Conservation (phyloP, 176 grass and related monocot species). For the Phragmites australis region DNA sequence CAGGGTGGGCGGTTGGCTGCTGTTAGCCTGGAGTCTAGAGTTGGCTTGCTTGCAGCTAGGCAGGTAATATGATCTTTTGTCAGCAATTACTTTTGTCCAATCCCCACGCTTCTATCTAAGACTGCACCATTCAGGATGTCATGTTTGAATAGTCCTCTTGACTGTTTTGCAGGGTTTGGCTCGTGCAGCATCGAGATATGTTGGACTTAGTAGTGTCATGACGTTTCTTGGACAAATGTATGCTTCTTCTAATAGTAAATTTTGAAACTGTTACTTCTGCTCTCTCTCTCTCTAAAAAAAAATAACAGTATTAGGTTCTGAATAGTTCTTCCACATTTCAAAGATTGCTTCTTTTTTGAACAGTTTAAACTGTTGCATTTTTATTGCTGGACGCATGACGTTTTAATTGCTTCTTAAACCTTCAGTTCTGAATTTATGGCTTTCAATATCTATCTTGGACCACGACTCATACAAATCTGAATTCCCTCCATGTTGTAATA, state of each 20-base stretch:
- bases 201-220: conserved; percentile 79
- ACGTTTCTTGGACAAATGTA: conserved; percentile 89
- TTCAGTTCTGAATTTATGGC: not conserved
- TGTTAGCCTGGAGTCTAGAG: conserved; percentile 74
- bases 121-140: not conserved
- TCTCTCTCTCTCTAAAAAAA: not conserved
- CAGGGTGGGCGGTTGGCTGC: conserved; percentile 86
- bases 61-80: conserved; percentile 57
- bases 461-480: not conserved
- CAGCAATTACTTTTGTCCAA: conserved; percentile 22
- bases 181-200: conserved; percentile 74
- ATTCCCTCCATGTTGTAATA: not conserved
- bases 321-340: not conserved
- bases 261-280: not conserved
- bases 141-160: conserved; percentile 22
- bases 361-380: not conserved
- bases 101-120: not conserved
- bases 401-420: not conserved
- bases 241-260: conserved; percentile 36
- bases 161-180: conserved; percentile 65
- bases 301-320: not conserved
- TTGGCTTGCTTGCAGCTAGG: conserved; percentile 77
- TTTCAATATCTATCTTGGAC: conserved; percentile 2
- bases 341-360: not conserved
- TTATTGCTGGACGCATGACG: not conserved